Conservation (phyloP, 768 basidiomycete genomes). For the Trametes cinnabarina region DNA sequence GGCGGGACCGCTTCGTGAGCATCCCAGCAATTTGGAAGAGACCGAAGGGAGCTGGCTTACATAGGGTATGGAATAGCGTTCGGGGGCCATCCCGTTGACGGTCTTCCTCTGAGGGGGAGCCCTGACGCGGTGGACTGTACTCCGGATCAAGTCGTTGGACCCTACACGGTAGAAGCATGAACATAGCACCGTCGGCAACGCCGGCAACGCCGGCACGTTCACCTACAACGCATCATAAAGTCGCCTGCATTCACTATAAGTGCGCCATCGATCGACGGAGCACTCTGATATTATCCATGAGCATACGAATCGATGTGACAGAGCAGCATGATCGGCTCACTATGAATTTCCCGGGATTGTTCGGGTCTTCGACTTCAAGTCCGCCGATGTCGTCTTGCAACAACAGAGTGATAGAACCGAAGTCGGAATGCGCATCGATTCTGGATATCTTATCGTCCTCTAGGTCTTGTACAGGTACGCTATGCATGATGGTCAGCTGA, state of each 20-base stretch:
- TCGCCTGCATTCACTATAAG: slow-evolving; percentile 54
- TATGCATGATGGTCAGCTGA: not conserved
- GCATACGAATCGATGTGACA: not conserved
- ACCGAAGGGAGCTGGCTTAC: slow-evolving; percentile 29
- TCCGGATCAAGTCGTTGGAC: slow-evolving; percentile 40
- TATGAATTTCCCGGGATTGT: slow-evolving; percentile 42
- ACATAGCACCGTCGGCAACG: not conserved
- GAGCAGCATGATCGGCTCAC: slow-evolving; percentile 8
- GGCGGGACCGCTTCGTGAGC: slow-evolving; percentile 9
- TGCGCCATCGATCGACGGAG: slow-evolving; percentile 43
- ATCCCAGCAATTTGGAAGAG: too few species aligned
- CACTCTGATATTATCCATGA: slow-evolving; percentile 25
- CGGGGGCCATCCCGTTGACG: slow-evolving; percentile 41
- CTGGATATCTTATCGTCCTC: slow-evolving; percentile 39
- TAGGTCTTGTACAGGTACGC: slow-evolving; percentile 35
- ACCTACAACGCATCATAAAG: slow-evolving; percentile 49
- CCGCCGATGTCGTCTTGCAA: slow-evolving; percentile 63
- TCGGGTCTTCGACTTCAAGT: slow-evolving; percentile 58
- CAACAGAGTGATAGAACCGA: slow-evolving; percentile 54
- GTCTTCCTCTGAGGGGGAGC: slow-evolving; percentile 32
- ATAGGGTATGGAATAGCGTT: slow-evolving; percentile 63
- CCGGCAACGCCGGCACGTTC: not conserved
- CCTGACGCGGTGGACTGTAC: slow-evolving; percentile 53
- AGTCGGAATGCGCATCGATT: slow-evolving; percentile 55
- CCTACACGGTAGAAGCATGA: slow-evolving; percentile 25